These are phyloP conservation scores for Yamadazyma olivae DNA, from an alignment of 805 yeast genomes.

Conservation along the genomic window DNA sequence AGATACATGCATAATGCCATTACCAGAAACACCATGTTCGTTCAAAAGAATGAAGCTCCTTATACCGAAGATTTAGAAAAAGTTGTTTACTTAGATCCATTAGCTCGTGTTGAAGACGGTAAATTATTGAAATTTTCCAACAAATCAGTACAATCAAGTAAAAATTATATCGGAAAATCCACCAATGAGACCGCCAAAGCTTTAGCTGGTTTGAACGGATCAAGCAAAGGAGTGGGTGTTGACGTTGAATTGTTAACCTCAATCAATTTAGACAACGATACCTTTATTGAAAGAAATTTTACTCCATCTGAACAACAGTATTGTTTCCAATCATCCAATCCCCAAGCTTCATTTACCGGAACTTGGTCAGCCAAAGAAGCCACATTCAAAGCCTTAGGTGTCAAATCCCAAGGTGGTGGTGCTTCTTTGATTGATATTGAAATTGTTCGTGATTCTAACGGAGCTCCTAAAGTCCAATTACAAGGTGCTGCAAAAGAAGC, in stretches of 20 bases:
- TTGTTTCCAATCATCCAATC: constrained; percentile 69
- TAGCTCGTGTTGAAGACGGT: constrained; percentile 65
- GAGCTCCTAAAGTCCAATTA: constrained; percentile 79
- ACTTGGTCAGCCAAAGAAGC: constrained; percentile 99
- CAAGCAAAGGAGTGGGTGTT: constrained; percentile 82
- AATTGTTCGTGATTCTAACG: constrained; percentile 65
- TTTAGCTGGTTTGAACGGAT: constrained; percentile 52
- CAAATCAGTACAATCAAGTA: constrained; percentile 48
- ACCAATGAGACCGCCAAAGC: constrained; percentile 64
- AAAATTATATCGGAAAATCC: constrained; percentile 42
- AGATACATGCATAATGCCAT: constrained; percentile 95
- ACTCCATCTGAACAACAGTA: constrained; percentile 76
- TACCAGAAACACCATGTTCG: constrained; percentile 85
- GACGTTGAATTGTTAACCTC: constrained; percentile 89
- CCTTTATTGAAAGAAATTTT: constrained; percentile 90
- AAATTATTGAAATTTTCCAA: constrained; percentile 44
- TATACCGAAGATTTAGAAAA: constrained; percentile 85
- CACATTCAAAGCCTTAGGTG: constrained; percentile 92
- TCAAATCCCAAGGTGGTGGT: constrained; percentile 89
- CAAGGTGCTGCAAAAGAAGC: constrained; percentile 74
- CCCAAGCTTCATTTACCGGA: constrained; percentile 92
- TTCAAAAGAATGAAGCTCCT: constrained; percentile 92
- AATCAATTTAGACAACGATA: constrained; percentile 81
- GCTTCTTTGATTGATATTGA: constrained; percentile 92
- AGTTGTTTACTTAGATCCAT: constrained; percentile 92